phyloP scores from a whole-genome alignment of 768 basidiomycete species.

The Trametes elegans region DNA sequence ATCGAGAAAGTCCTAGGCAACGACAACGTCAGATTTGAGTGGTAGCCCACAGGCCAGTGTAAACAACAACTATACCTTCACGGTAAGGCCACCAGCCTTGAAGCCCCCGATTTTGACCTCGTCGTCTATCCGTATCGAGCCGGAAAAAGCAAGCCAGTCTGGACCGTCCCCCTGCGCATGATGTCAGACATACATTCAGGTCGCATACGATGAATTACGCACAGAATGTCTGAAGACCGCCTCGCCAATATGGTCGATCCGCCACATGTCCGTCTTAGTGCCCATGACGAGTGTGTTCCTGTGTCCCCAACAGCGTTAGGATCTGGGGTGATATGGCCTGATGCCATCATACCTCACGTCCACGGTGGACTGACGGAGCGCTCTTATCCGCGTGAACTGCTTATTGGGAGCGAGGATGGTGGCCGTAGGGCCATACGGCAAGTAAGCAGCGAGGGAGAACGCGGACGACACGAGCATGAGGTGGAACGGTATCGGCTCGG shows the following conservation, averaged over 20 bases:
- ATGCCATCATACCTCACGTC: conserved; percentile 51
- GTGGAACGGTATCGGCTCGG: conserved; percentile 65
- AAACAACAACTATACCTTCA: conserved; percentile 45
- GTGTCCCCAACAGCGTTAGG: neutral
- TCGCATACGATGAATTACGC: conserved; percentile 22
- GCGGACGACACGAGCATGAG: conserved; percentile 56
- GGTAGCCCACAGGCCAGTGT: too few species aligned
- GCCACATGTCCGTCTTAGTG: conserved; percentile 72
- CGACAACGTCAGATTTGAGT: too few species aligned
- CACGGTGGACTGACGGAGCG: conserved; percentile 66
- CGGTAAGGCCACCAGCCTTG: conserved; percentile 58
- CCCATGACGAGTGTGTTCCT: conserved; percentile 48
- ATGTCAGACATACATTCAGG: neutral
- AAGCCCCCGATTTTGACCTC: conserved; percentile 59
- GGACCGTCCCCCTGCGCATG: conserved; percentile 54
- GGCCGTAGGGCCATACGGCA: conserved; percentile 54
- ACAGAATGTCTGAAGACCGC: conserved; percentile 59
- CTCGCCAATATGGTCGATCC: conserved; percentile 60
- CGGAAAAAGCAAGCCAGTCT: conserved; percentile 60
- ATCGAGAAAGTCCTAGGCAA: conserved; percentile 65
- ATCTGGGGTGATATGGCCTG: neutral
- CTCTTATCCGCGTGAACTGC: conserved; percentile 50
- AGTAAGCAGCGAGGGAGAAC: conserved; percentile 55
- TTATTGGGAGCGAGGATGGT: conserved; percentile 23
- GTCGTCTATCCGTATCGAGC: conserved; percentile 54